These are phyloP conservation scores for Hypoxylon sp. DNA, from an alignment of 2,329 filamentous ascomycete genomes.

Conservation along the genomic window DNA sequence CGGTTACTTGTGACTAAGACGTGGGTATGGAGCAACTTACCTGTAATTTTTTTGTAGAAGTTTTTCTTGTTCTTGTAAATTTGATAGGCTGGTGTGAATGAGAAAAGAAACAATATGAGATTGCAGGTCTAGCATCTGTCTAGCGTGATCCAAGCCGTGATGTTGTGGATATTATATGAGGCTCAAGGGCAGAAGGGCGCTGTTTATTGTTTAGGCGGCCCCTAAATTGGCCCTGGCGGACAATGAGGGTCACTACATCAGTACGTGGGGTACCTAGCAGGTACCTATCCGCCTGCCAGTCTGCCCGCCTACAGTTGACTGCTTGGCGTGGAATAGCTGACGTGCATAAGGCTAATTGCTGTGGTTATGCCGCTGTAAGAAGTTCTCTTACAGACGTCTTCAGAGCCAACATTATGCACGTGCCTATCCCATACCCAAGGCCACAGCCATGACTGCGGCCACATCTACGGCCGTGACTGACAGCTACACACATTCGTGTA, in stretches of 20 bases:
- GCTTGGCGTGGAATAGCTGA: too few species aligned
- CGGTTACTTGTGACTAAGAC: constrained; percentile 3
- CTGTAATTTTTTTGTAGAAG: constrained; percentile 13
- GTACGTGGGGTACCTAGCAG: background rate
- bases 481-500: too few species aligned
- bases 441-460: too few species aligned
- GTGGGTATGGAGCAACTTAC: constrained; percentile 11
- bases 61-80: constrained; percentile 16
- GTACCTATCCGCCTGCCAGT: too few species aligned
- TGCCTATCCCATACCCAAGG: too few species aligned
- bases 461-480: too few species aligned
- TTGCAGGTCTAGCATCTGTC: background rate
- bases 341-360: too few species aligned
- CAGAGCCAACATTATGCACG: too few species aligned
- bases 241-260: background rate
- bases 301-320: too few species aligned
- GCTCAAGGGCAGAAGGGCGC: constrained; percentile 11
- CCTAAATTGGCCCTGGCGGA: constrained; percentile 1
- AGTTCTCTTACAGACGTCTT: too few species aligned
- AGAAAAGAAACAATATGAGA: background rate
- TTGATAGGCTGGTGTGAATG: too few species aligned
- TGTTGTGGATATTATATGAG: constrained; percentile 20
- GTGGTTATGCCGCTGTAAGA: too few species aligned
- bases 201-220: constrained; percentile 24
- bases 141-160: constrained; percentile 13